Evolutionary conservation across 371 early-diverging fungal genomes (phyloP), one percentile per base, ranked within the genome.

Genomic region (Mucor lusitanicus): DNA sequence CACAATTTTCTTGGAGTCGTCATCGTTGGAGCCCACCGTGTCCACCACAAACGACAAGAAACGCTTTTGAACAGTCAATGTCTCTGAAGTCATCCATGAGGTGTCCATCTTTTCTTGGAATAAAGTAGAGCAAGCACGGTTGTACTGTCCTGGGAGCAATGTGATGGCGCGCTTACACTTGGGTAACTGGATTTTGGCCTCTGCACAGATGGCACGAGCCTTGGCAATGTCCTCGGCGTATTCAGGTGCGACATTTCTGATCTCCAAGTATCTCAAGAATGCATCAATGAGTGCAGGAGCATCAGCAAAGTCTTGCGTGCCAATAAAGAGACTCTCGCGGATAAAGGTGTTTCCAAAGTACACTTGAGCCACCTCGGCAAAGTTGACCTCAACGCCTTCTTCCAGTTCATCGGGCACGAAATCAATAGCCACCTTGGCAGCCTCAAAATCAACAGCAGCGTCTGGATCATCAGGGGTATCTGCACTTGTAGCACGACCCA

Each of bases 191-290:
- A 75, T 56, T 56, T 83, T 82, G 60, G 88, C 88, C 33, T 68
- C 57, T 13, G 77, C 81, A 5, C 73, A 67, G 13, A 83, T 74
- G 3, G 76, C 75, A 30, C 86, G 68, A 1, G 88, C 88, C 11
- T 50, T 35, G 0, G 67, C 62, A 46, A 88, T 72, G 68, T 88
- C 88, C 0, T 84, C 80, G 9, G 70, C 71, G 44, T 86, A 79
- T 50, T 88, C 88, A 11, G 88, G 88, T 7, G 80, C 74, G 2
- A 88, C 88, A 25, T 81, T 76, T 21, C 88, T 77, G 15, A 86
- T 74, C 42, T 84, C 63, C n/a, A 88, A 74, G 48, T 88, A 88
- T 28, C 81, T 81, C 42, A 88, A 53, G 28, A 88, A 76, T 0
- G 86, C 81, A 12, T 81, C 84, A 15, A 88, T 74, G 0, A 88